A percentile compares a stretch with the other conserved stretches of the same genome.
phyloP scores from a whole-genome alignment of 129 eudicot species.

The Pulicaria dysenterica region DNA sequence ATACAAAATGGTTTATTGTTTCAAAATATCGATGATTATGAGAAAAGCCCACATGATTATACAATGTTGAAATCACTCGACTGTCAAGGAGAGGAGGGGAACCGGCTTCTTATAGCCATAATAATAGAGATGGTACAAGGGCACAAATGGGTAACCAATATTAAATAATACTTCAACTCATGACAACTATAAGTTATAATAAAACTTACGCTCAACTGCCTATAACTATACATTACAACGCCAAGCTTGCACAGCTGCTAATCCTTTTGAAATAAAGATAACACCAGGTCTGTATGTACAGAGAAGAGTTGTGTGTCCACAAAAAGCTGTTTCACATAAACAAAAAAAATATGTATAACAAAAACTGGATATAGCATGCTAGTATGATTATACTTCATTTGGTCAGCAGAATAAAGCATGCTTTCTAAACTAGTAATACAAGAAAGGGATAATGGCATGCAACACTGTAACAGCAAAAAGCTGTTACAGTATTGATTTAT shows the following conservation, averaged over 20 bases:
- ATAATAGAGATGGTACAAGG: conserved; percentile 12
- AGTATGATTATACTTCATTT: background rate
- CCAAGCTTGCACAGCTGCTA: conserved; percentile 41
- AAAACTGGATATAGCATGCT: conserved; percentile 10
- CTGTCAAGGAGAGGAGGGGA: too few species aligned
- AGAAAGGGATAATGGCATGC: too few species aligned
- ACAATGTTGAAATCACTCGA: background rate
- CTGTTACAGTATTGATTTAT: too few species aligned
- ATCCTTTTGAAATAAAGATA: conserved; percentile 95
- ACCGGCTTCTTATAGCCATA: conserved; percentile 13
- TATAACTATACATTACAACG: conserved; percentile 40
- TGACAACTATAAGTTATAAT: conserved; percentile 33
- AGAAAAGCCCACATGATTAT: conserved; percentile 22
- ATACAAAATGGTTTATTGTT: conserved; percentile 20
- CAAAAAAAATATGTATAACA: background rate
- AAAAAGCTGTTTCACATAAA: conserved; percentile 59
- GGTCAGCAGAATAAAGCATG: background rate
- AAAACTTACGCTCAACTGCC: conserved; percentile 42
- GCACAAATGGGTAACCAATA: conserved; percentile 13
- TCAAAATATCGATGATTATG: conserved; percentile 4
- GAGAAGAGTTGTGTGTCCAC: conserved; percentile 98
- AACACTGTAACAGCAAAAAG: too few species aligned
- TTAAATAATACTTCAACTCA: conserved; percentile 16
- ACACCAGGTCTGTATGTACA: conserved; percentile 94
- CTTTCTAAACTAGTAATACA: background rate